These are phyloP conservation scores for Tylopilus balloui DNA, from an alignment of 768 basidiomycete genomes.

Conservation along the genomic window DNA sequence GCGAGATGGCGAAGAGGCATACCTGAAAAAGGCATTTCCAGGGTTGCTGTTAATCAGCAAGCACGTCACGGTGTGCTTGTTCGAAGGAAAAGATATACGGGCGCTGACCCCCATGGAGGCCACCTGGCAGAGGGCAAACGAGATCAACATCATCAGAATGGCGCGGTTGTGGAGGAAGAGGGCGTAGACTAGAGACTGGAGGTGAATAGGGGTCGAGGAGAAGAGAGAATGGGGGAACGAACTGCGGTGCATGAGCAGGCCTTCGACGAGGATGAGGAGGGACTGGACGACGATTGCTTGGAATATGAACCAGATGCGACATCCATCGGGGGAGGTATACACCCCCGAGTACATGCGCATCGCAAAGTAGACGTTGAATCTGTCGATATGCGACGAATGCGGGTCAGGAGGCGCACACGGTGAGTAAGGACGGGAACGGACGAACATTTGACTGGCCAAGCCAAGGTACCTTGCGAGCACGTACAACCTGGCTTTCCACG, in stretches of 20 bases:
- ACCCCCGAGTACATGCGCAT: slow-evolving; percentile 16
- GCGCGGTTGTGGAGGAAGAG: slow-evolving; percentile 10
- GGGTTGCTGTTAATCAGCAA: slow-evolving; percentile 10
- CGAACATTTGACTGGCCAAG: slow-evolving; percentile 19
- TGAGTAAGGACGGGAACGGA: background rate
- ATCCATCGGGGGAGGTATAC: slow-evolving; percentile 2
- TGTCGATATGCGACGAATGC: background rate
- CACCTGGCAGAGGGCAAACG: slow-evolving; percentile 7
- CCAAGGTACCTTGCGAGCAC: slow-evolving; percentile 15
- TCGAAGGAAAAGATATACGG: slow-evolving; percentile 4
- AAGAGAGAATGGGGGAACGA: background rate
- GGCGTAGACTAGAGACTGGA: slow-evolving; percentile 13
- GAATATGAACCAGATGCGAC: slow-evolving; percentile 16
- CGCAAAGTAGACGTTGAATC: slow-evolving; percentile 21
- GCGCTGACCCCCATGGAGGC: slow-evolving; percentile 20
- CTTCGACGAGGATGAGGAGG: slow-evolving; percentile 12
- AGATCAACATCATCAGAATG: slow-evolving; percentile 9
- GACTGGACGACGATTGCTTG: slow-evolving; percentile 13
- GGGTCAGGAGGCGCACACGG: too few species aligned
- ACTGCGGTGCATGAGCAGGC: slow-evolving; percentile 18
- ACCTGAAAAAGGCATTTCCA: slow-evolving; percentile 20
- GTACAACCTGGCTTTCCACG: slow-evolving; percentile 9
- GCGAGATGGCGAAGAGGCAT: background rate
- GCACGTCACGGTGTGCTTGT: slow-evolving; percentile 15
- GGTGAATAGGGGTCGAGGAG: background rate